A percentile compares a stretch with the other conserved stretches of the same genome.
Conservation (phyloP, 768 basidiomycete species). For the Mycena kentingensis region DNA sequence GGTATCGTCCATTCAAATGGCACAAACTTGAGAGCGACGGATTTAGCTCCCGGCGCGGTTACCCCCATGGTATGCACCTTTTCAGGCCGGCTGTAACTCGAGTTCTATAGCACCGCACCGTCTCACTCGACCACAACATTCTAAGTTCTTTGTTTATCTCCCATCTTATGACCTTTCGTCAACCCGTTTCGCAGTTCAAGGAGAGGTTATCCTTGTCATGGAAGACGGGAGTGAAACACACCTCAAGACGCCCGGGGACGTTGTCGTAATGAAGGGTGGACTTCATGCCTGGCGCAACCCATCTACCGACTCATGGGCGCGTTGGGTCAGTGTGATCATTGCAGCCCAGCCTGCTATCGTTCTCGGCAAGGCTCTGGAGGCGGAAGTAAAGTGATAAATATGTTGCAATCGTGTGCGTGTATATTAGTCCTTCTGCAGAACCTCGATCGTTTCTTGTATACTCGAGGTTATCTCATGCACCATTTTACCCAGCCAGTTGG, state of each 20-base stretch:
- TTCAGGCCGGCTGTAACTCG: not conserved
- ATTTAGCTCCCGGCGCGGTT: constrained; percentile 52
- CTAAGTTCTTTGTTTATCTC: constrained; percentile 26
- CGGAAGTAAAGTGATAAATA: constrained; percentile 19
- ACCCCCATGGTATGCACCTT: constrained; percentile 49
- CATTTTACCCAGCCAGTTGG: not conserved
- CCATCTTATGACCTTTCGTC: not conserved
- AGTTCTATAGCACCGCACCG: constrained; percentile 44
- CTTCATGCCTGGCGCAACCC: constrained; percentile 67
- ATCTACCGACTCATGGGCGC: constrained; percentile 43
- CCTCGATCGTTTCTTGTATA: not conserved
- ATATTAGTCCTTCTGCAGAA: not conserved
- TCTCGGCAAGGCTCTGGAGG: constrained; percentile 42
- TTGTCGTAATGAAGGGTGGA: constrained; percentile 58
- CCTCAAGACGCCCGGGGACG: constrained; percentile 56
- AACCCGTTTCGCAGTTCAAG: constrained; percentile 26
- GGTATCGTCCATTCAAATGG: constrained; percentile 47
- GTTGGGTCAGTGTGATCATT: constrained; percentile 56
- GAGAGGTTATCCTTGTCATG: constrained; percentile 55
- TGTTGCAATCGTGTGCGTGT: too few species aligned
- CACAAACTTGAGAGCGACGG: constrained; percentile 53
- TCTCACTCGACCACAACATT: constrained; percentile 64
- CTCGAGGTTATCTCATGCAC: not conserved
- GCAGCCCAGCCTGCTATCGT: constrained; percentile 56
- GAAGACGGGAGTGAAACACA: constrained; percentile 58